Base-by-base conservation (phyloP, 495 filamentous ascomycete species). In the Xylaria acuta region DNA sequence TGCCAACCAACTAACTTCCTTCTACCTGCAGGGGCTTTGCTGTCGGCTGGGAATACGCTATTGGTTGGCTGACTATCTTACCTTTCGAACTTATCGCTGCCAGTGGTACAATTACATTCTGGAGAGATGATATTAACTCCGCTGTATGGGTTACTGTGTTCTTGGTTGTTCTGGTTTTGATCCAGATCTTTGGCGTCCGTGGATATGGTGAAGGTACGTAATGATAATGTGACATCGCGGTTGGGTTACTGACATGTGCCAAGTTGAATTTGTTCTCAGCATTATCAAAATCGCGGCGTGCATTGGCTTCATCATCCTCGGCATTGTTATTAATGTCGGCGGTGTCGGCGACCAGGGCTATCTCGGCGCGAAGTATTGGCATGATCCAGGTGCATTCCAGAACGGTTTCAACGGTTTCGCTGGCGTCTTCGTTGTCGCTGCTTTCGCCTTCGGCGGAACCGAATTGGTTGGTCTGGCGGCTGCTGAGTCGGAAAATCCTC, bases 401-500 rank as follows among this genome's bases (percentile, higher is more conserved):
- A 87, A 92, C 73, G 89, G 90, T 53, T 92, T 93, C 84, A 88
- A 90, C 70, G 91, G 91, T 16, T 89, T 92, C 77, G 87, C 88
- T 73, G 80, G 84, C 9, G 90, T 92, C 62, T 90, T 92, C 80
- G 88, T 90, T 54, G 87, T 88, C 18, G 90, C 90, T 40, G 87
- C 90, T 71, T 92, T 93, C 75, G 82, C 91, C 45, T 92, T 92
- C 77, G 84, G 83, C 30, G 91, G 91, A 43, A 91, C 89, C n/a
- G 92, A 95, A 77, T 85, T 91, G 74, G 87, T 93, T 34, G 91
- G 88, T 63, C 86, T 96, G 18, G 91, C 94, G 0, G 93, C 92
- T 16, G 92, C 92, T 71, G 94, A 97, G 53, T 91, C 93, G 70
- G 88, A 87, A 30, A 93, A 93, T 72, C 94, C 94, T 2, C 85